These are phyloP conservation scores for Fonsecaea monophora DNA, from an alignment of 2,329 filamentous ascomycete genomes.

Conservation along the genomic window DNA sequence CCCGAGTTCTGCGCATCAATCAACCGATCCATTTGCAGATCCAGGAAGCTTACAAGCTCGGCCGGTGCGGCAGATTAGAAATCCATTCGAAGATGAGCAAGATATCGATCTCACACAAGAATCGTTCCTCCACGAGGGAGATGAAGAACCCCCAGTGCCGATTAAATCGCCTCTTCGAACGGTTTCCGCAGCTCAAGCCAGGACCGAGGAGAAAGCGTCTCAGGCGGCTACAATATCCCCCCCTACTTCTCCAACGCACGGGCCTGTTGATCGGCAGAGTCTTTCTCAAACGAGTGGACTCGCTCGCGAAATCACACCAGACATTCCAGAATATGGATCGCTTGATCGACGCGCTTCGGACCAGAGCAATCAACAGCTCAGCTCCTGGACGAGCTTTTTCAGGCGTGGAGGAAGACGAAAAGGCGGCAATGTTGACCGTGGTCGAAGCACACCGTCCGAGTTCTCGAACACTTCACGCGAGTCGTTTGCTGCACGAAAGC, in stretches of 20 bases:
- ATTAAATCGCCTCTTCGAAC: constrained; percentile 37
- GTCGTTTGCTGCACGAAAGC: constrained; percentile 71
- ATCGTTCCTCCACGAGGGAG: constrained; percentile 15
- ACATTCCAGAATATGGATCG: constrained; percentile 61
- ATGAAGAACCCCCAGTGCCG: constrained; percentile 33
- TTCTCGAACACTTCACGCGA: constrained; percentile 92
- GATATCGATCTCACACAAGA: constrained; percentile 39
- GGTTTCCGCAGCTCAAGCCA: constrained; percentile 24
- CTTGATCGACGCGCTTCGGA: constrained; percentile 63
- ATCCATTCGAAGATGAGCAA: constrained; percentile 41
- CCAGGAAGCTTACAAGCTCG: constrained; percentile 14
- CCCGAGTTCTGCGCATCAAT: constrained; percentile 8
- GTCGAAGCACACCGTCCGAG: constrained; percentile 69
- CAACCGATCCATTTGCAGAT: constrained; percentile 32
- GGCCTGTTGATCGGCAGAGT: constrained; percentile 57
- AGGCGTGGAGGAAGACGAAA: constrained; percentile 65
- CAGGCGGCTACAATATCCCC: constrained; percentile 53
- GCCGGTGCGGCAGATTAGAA: constrained; percentile 32
- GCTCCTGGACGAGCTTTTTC: constrained; percentile 76
- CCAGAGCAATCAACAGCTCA: constrained; percentile 53
- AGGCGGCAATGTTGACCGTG: constrained; percentile 59
- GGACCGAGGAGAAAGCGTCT: constrained; percentile 22
- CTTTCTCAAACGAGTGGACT: constrained; percentile 62
- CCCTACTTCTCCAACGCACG: constrained; percentile 54
- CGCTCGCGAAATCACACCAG: constrained; percentile 58